Conservation (phyloP, 2,329 filamentous ascomycete genomes). For the Ophiosphaerella narmari region DNA sequence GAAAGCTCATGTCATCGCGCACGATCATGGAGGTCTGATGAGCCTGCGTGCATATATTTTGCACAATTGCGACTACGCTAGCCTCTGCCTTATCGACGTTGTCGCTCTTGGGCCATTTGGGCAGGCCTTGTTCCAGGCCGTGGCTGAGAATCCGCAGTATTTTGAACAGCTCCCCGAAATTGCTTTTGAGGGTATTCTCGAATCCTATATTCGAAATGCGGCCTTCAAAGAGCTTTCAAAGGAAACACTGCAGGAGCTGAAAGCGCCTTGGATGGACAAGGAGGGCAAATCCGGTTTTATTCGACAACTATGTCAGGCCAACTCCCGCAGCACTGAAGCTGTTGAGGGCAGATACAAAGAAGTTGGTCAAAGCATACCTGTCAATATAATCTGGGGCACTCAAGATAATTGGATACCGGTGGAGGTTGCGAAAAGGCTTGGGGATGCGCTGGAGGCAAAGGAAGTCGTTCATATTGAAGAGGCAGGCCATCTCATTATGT, state of each 20-base stretch:
- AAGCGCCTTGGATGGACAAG: constrained; percentile 17
- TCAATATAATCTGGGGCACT: constrained; percentile 26
- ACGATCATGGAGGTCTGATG: constrained; percentile 28
- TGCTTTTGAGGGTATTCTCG: constrained; percentile 22
- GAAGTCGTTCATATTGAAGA: constrained; percentile 16
- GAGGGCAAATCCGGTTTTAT: constrained; percentile 21
- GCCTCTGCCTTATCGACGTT: constrained; percentile 24
- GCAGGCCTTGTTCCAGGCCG: constrained; percentile 19
- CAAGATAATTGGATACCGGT: constrained; percentile 24
- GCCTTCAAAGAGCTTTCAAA: constrained; percentile 8
- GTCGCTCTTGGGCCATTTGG: constrained; percentile 29
- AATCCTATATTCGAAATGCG: constrained; percentile 25
- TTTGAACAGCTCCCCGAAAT: constrained; percentile 21
- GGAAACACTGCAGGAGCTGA: constrained; percentile 14
- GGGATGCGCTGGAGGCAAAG: constrained; percentile 13
- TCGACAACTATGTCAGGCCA: constrained; percentile 26
- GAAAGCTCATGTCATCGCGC: constrained; percentile 23
- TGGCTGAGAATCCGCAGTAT: constrained; percentile 12
- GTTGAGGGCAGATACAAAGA: constrained; percentile 21
- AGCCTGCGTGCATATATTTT: constrained; percentile 21
- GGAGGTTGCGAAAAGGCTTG: constrained; percentile 14
- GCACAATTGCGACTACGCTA: constrained; percentile 18
- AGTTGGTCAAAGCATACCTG: constrained; percentile 13
- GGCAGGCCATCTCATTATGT: constrained; percentile 24
- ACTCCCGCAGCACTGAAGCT: constrained; percentile 18